A percentile compares a stretch with the other conserved stretches of the same genome.
phyloP scores from a whole-genome alignment of 768 basidiomycete genomes.

The Clathrus columnatus region DNA sequence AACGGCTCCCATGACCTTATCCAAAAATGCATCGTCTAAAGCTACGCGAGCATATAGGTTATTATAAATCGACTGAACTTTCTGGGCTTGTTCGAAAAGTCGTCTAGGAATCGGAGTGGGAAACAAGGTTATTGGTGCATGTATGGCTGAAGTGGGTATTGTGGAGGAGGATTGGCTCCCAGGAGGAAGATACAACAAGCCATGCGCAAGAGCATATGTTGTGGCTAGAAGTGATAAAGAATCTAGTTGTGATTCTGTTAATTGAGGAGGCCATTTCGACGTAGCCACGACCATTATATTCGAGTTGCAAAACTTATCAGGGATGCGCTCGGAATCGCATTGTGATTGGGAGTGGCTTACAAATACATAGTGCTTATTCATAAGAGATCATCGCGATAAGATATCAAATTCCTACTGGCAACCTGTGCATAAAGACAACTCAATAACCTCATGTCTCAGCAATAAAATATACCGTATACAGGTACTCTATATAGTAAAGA shows the following conservation, averaged over 20 bases:
- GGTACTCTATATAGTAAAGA: too few relatives aligned
- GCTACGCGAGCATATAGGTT: constrained; percentile 78
- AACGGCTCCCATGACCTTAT: constrained; percentile 73
- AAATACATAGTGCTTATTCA: too few relatives aligned
- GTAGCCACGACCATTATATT: too few relatives aligned
- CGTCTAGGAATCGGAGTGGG: constrained; percentile 78
- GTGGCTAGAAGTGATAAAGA: constrained; percentile 58
- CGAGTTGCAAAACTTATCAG: too few relatives aligned
- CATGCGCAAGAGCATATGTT: constrained; percentile 78
- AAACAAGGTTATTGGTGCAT: constrained; percentile 83
- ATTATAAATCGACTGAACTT: constrained; percentile 74
- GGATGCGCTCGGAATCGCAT: too few relatives aligned
- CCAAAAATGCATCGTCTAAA: constrained; percentile 69
- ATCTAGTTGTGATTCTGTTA: constrained; percentile 50
- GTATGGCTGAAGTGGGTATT: constrained; percentile 64
- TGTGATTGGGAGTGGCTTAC: too few relatives aligned
- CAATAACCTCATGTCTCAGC: too few relatives aligned
- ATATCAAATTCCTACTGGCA: too few relatives aligned
- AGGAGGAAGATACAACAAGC: constrained; percentile 72
- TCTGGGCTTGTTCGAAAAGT: constrained; percentile 56
- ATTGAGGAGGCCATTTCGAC: constrained; percentile 70
- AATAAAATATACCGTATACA: too few relatives aligned
- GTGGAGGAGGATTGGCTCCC: constrained; percentile 29
- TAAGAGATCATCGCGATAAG: too few relatives aligned
- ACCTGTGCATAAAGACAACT: too few relatives aligned